A percentile compares a stretch with the other conserved stretches of the same genome.
These are phyloP conservation scores for Calonectria pauciramosa DNA, from an alignment of 2,329 filamentous ascomycete genomes.

Conservation along the genomic window DNA sequence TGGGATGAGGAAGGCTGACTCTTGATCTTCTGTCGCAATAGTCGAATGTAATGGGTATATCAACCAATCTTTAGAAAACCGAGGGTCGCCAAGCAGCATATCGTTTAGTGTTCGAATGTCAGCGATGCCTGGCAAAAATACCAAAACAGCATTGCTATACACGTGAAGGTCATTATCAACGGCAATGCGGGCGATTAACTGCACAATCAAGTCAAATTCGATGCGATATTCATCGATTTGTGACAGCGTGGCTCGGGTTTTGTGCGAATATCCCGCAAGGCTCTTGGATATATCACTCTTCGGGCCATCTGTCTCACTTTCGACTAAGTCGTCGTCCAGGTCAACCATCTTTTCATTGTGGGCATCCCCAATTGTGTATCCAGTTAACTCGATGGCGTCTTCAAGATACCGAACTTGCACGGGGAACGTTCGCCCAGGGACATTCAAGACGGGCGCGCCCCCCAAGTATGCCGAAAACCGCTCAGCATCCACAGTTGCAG, in stretches of 20 bases:
- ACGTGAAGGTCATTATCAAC: constrained; percentile 73
- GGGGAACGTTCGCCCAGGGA: constrained; percentile 94
- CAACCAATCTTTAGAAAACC: constrained; percentile 83
- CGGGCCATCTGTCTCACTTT: constrained; percentile 64
- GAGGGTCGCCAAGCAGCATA: constrained; percentile 81
- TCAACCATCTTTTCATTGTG: constrained; percentile 68
- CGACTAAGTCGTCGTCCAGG: constrained; percentile 72
- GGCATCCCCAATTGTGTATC: constrained; percentile 70
- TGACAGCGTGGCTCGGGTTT: constrained; percentile 80
- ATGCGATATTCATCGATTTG: constrained; percentile 93
- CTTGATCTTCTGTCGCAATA: constrained; percentile 96
- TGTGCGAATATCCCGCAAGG: constrained; percentile 79
- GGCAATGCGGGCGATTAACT: constrained; percentile 83
- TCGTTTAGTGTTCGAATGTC: constrained; percentile 93
- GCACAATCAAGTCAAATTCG: constrained; percentile 87
- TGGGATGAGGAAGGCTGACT: constrained; percentile 90
- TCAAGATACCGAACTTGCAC: constrained; percentile 91
- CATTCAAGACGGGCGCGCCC: constrained; percentile 87
- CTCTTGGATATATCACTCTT: constrained; percentile 73
- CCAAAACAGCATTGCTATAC: constrained; percentile 92
- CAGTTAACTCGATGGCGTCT: constrained; percentile 90
- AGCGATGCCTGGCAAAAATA: constrained; percentile 94
- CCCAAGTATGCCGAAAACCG: constrained; percentile 91
- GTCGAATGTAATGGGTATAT: constrained; percentile 93
- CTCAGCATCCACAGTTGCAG: constrained; percentile 93